Conservation (phyloP, 495 filamentous ascomycete species). For the Penicillium paradoxum region DNA sequence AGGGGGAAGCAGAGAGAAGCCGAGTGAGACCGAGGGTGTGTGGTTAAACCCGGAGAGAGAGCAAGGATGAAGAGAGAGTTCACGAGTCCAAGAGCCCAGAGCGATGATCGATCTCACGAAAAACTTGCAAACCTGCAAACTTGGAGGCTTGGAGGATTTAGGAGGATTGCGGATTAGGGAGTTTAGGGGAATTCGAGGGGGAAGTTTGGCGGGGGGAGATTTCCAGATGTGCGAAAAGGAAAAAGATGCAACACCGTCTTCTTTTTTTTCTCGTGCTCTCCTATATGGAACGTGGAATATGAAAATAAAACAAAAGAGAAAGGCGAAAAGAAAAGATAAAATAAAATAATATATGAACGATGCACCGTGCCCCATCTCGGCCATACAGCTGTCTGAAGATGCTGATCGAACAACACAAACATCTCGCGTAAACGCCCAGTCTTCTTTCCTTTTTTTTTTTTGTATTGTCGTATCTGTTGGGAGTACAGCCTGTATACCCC, state of each 20-base stretch:
- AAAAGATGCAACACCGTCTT: not conserved
- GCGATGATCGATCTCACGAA: not conserved
- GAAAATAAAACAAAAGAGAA: not conserved
- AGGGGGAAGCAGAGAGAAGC: not conserved
- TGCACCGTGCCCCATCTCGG: not conserved
- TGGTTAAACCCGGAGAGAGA: not conserved
- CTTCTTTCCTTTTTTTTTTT: no score
- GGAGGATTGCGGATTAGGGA: not conserved
- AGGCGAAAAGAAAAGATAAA: constrained; percentile 2
- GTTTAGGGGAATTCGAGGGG: not conserved
- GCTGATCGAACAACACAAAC: constrained; percentile 9
- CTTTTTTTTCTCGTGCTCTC: not conserved
- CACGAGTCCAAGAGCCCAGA: not conserved
- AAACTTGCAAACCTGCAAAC: not conserved
- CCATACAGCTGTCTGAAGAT: constrained; percentile 12
- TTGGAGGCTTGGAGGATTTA: not conserved
- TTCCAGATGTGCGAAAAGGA: not conserved
- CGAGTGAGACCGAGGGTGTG: not conserved
- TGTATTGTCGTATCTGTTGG: no score
- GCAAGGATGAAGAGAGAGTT: not conserved
- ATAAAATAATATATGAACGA: constrained; percentile 1
- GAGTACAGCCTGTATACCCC: not conserved
- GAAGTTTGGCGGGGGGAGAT: no score
- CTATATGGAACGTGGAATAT: not conserved
- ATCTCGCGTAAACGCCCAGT: not conserved